Percentiles rank a stretch among this genome's conserved stretches.
phyloP scores from a whole-genome alignment of 2,329 filamentous ascomycete genomes.

The Colletotrichum sp. region DNA sequence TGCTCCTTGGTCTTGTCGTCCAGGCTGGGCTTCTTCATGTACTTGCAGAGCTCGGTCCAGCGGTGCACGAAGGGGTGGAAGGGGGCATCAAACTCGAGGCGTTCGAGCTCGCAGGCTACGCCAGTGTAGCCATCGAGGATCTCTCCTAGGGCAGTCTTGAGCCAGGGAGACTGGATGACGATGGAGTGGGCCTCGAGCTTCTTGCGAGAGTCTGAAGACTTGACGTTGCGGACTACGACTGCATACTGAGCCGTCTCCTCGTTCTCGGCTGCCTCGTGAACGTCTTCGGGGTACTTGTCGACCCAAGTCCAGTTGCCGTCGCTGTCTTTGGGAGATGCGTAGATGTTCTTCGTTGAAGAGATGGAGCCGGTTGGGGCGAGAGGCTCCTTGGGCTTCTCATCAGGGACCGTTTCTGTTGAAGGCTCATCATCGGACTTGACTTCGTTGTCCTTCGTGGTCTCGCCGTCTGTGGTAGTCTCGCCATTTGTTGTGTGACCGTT shows the following conservation, averaged over 20 bases:
- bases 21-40: slow-evolving; percentile 42
- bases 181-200: slow-evolving; percentile 67
- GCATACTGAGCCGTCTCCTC: slow-evolving; percentile 66
- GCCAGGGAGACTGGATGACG: slow-evolving; percentile 65
- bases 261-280: slow-evolving; percentile 63
- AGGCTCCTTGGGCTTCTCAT: slow-evolving; percentile 26
- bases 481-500: neutral
- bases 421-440: slow-evolving; percentile 6
- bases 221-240: slow-evolving; percentile 62
- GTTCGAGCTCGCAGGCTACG: slow-evolving; percentile 62
- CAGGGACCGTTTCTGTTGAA: slow-evolving; percentile 22
- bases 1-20: slow-evolving; percentile 52
- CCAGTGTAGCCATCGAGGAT: slow-evolving; percentile 65
- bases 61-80: slow-evolving; percentile 72
- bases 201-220: slow-evolving; percentile 63
- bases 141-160: slow-evolving; percentile 61
- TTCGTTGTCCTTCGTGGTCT: neutral
- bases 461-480: neutral
- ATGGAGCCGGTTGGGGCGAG: slow-evolving; percentile 36
- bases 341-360: slow-evolving; percentile 46
- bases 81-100: slow-evolving; percentile 63
- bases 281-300: slow-evolving; percentile 57
- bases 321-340: slow-evolving; percentile 47
- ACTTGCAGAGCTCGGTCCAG: slow-evolving; percentile 55
- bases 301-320: slow-evolving; percentile 60